These are phyloP conservation scores for Silene coronaria DNA, from an alignment of 179 eudicot genomes.

Conservation along the genomic window DNA sequence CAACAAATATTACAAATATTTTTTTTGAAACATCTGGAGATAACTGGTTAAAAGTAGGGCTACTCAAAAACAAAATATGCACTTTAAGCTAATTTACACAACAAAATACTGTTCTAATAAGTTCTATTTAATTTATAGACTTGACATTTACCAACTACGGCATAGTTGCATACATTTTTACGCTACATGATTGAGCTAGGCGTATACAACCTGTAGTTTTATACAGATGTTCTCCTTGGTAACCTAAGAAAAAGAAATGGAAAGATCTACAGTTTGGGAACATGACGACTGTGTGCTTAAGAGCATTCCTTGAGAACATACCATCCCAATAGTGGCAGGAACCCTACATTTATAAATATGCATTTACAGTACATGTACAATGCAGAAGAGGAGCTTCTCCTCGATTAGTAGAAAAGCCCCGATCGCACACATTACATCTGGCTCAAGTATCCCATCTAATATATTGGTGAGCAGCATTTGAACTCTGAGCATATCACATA, in stretches of 20 bases:
- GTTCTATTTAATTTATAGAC: too few species aligned
- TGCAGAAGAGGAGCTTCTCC: slow-evolving; percentile 5
- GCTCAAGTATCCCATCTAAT: background rate
- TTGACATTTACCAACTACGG: too few species aligned
- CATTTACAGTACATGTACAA: slow-evolving; percentile 29
- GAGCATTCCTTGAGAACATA: slow-evolving; percentile 12
- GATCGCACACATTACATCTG: background rate
- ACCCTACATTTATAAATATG: slow-evolving; percentile 13
- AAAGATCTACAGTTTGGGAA: background rate
- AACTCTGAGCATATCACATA: background rate
- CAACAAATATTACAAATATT: background rate
- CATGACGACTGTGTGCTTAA: background rate
- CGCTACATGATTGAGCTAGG: background rate
- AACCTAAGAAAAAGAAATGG: background rate
- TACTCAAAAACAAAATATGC: too few species aligned
- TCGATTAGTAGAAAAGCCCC: background rate
- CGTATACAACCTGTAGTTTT: background rate
- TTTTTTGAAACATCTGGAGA: too few species aligned
- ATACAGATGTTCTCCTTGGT: background rate
- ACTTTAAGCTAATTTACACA: background rate
- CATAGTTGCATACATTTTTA: background rate
- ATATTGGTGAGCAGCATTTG: too few species aligned
- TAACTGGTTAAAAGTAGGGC: too few species aligned
- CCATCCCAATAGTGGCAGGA: background rate
- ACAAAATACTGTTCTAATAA: too few species aligned